Percentiles rank a stretch among this genome's conserved stretches.
Evolutionary conservation across 306 rosid genomes (phyloP).

Genomic region (Cyamopsis tetragonoloba): DNA sequence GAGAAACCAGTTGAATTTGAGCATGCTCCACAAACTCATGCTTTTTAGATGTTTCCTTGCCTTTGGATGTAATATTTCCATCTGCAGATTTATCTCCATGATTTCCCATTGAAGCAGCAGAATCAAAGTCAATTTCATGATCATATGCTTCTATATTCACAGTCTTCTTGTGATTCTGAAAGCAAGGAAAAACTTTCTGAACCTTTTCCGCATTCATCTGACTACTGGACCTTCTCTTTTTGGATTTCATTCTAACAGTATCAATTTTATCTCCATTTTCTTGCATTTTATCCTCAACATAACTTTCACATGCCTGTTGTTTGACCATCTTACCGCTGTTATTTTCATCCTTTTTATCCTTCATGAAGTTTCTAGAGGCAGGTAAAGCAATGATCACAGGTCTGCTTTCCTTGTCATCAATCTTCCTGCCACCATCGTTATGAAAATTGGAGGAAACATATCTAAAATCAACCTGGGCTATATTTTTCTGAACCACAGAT

Average conservation of each 20-base stretch:
- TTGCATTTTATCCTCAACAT: too few relatives aligned
- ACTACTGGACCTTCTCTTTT: background rate
- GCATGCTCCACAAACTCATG: background rate
- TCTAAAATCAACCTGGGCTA: background rate
- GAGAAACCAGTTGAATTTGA: background rate
- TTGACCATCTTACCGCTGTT: too few relatives aligned
- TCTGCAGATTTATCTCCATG: background rate
- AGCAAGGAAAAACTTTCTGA: slow-evolving; percentile 15
- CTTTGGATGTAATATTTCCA: background rate
- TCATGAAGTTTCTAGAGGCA: too few relatives aligned
- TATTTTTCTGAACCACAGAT: background rate
- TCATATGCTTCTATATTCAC: background rate
- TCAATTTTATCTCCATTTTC: background rate
- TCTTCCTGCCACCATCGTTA: background rate
- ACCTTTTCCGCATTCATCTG: background rate
- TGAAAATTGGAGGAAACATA: background rate
- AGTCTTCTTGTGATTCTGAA: background rate
- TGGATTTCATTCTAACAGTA: background rate
- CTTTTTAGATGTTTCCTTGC: background rate
- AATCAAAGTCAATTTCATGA: background rate
- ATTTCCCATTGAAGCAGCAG: background rate
- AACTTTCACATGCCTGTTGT: too few relatives aligned
- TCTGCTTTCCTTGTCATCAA: too few relatives aligned
- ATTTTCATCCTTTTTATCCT: too few relatives aligned
- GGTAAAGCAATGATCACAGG: too few relatives aligned